Conservation (phyloP, 2,329 filamentous ascomycete genomes). For the Metarhizium humberi region DNA sequence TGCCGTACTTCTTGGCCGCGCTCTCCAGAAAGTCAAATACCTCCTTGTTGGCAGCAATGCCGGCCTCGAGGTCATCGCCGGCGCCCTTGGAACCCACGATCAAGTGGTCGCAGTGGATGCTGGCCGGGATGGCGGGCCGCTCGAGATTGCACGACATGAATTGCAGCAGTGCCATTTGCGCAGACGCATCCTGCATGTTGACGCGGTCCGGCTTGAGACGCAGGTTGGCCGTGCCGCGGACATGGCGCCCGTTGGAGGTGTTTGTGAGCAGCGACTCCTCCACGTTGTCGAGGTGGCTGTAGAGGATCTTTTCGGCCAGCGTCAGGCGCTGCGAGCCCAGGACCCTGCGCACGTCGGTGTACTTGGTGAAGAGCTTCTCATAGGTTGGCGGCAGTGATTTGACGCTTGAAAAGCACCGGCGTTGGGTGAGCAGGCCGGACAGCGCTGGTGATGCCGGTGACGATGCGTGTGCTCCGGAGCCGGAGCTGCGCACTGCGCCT, state of each 20-base stretch:
- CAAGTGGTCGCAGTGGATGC: constrained; percentile 98
- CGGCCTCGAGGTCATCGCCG: constrained; percentile 71
- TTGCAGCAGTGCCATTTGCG: constrained; percentile 95
- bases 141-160: constrained; percentile 96
- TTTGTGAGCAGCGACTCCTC: constrained; percentile 79
- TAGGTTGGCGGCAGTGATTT: constrained; percentile 59
- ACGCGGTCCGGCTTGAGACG: constrained; percentile 96
- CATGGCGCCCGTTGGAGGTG: constrained; percentile 74
- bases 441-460: constrained; percentile 4
- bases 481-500: constrained; percentile 19
- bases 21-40: constrained; percentile 97
- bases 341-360: constrained; percentile 65
- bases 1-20: constrained; percentile 81
- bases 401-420: constrained; percentile 28
- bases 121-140: constrained; percentile 85
- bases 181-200: constrained; percentile 98
- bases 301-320: constrained; percentile 95
- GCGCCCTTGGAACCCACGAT: constrained; percentile 93
- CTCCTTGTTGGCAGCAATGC: constrained; percentile 88
- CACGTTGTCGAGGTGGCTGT: constrained; percentile 83
- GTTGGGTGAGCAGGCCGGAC: constrained; percentile 8
- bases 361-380: constrained; percentile 67
- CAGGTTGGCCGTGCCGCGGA: constrained; percentile 83
- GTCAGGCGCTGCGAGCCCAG: constrained; percentile 64
- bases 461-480: constrained; percentile 9